Evolutionary conservation across 2,329 filamentous ascomycete species (phyloP), one percentile per base, ranked within the genome.

Genomic region (Chaetomium globosum): DNA sequence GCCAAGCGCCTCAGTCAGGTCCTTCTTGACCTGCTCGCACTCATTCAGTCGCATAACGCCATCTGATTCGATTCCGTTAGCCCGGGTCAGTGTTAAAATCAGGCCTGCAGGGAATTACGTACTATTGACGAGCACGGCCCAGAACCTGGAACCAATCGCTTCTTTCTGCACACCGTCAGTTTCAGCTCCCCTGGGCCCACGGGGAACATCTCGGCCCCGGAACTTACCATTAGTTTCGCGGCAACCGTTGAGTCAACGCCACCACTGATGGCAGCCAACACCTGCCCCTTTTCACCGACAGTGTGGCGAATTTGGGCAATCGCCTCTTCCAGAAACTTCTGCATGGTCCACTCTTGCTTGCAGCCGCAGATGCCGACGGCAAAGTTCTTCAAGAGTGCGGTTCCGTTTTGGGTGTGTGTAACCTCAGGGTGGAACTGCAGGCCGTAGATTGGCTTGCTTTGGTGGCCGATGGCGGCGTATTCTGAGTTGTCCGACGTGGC

Each of bases 341-440:
- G 82, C 93, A 97, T 97, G 3, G 84, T 88, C 94, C 94, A 98
- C 75, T 92, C 85, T 65, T 87, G 84, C 65, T 83, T 79, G 4
- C 90, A 92, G 33, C 86, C 84, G 78, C 93, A 98, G 69, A 98
- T 96, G 23, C 85, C 82, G 65, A 96, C 83, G 13, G 87, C 88
- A 74, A 97, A 98, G 82, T 98, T 98, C 74, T 84, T 80, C 53
- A 97, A 82, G 5, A 97, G 74, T 31, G 89, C 81, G 10, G 76
- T 89, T 39, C 93, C 93, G 63, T 84, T 81, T 9, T 85, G 83
- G 0, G 90, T 93, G 74, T 92, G 87, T 16, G 85, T 88, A 39
- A 97, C 85, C 76, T 97, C 93, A 0, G 93, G 93, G 77, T 97
- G 93, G 77, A 97, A 94, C 75, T 97, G 93, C 55, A 97, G 85